Percentiles rank a stretch among this genome's conserved stretches.
Evolutionary conservation across 768 basidiomycete species (phyloP).

Genomic region (Suillus spraguei): DNA sequence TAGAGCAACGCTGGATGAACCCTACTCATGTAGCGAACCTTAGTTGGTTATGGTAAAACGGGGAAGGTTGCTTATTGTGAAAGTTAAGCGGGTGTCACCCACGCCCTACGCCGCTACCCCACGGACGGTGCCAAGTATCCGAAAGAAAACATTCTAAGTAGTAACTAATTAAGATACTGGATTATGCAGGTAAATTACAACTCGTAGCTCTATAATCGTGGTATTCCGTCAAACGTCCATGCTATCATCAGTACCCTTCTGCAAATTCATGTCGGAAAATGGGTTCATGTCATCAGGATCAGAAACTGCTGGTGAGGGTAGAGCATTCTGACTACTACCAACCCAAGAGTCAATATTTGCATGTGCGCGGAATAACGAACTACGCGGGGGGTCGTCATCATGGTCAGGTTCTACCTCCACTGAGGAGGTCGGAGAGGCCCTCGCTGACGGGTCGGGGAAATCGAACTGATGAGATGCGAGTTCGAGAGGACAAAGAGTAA

Average conservation of each 20-base stretch:
- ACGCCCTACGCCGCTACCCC: not conserved
- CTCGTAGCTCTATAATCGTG: slow-evolving; percentile 32
- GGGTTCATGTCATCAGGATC: slow-evolving; percentile 42
- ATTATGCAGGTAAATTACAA: slow-evolving; percentile 37
- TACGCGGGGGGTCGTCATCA: slow-evolving; percentile 24
- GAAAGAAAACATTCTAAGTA: slow-evolving; percentile 15
- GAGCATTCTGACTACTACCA: slow-evolving; percentile 4
- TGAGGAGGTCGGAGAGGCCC: slow-evolving; percentile 53
- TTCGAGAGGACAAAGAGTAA: slow-evolving; percentile 36
- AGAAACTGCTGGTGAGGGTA: slow-evolving; percentile 31
- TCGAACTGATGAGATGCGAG: slow-evolving; percentile 40
- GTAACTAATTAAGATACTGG: slow-evolving; percentile 24
- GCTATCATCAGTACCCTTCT: slow-evolving; percentile 28
- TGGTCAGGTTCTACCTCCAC: slow-evolving; percentile 43
- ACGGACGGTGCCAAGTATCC: slow-evolving; percentile 2
- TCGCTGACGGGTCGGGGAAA: slow-evolving; percentile 48
- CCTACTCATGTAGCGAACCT: slow-evolving; percentile 47
- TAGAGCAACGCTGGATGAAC: slow-evolving; percentile 68
- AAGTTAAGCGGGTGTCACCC: slow-evolving; percentile 7
- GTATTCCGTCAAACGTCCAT: slow-evolving; percentile 36
- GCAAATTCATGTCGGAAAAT: slow-evolving; percentile 44
- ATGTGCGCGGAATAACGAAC: not conserved
- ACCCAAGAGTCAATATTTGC: not conserved
- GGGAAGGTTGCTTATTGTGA: slow-evolving; percentile 1
- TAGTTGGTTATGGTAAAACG: slow-evolving; percentile 6